phyloP scores from a whole-genome alignment of 2,329 filamentous ascomycete species.

The Alternaria brassicae region DNA sequence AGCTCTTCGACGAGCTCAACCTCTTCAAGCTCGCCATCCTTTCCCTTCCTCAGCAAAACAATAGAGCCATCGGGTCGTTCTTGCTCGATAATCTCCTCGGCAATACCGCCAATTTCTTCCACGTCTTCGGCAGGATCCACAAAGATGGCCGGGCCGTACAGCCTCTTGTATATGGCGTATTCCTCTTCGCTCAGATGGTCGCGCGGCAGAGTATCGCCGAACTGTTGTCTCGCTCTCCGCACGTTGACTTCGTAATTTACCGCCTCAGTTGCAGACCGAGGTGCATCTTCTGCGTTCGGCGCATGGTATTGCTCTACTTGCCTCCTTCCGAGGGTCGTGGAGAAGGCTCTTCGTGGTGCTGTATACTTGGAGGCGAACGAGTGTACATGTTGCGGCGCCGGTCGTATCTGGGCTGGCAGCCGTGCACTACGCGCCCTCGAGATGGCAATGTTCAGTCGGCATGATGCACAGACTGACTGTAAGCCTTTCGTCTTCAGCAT shows the following conservation, averaged over 20 bases:
- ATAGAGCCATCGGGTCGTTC: conserved; percentile 40
- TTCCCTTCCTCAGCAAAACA: conserved; percentile 61
- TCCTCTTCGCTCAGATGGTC: conserved; percentile 74
- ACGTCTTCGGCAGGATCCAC: conserved; percentile 65
- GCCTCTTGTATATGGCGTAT: conserved; percentile 75
- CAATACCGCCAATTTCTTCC: conserved; percentile 54
- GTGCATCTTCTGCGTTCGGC: background rate
- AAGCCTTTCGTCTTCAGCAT: conserved; percentile 44
- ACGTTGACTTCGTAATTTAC: conserved; percentile 67
- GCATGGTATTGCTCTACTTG: conserved; percentile 21
- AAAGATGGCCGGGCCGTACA: conserved; percentile 77
- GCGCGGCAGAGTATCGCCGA: conserved; percentile 77
- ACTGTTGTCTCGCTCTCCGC: conserved; percentile 74
- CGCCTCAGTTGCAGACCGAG: conserved; percentile 28
- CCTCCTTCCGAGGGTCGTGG: conserved; percentile 23
- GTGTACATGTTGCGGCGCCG: conserved; percentile 20
- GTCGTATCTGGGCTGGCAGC: conserved; percentile 24
- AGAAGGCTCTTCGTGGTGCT: conserved; percentile 32
- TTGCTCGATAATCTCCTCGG: conserved; percentile 51
- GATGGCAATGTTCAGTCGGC: conserved; percentile 40
- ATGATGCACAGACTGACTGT: conserved; percentile 43
- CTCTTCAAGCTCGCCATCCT: conserved; percentile 68
- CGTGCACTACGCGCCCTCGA: conserved; percentile 36
- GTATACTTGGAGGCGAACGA: conserved; percentile 16
- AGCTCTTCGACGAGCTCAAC: conserved; percentile 53